These are phyloP conservation scores for Bolboschoenoplectus hybrid DNA, from an alignment of 202 grass and related monocot species.

Conservation along the genomic window DNA sequence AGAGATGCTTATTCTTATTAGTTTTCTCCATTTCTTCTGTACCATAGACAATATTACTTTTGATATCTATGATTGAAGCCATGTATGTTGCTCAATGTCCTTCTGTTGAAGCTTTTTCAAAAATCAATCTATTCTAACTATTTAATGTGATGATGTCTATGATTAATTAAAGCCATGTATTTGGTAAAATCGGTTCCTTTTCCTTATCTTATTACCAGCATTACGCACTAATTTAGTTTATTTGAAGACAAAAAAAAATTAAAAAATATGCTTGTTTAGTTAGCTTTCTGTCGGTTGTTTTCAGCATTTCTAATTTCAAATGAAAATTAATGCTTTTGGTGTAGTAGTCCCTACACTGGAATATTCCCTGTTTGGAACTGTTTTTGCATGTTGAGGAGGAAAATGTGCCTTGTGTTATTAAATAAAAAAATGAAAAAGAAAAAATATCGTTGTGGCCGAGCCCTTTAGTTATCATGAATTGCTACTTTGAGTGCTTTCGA, in stretches of 20 bases:
- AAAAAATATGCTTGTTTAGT: background rate
- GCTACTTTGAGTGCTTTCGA: background rate
- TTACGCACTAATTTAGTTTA: background rate
- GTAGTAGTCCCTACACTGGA: background rate
- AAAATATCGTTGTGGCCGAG: background rate
- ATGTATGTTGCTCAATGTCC: background rate
- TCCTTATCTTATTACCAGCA: no score
- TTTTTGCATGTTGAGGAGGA: background rate
- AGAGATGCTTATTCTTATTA: constrained; percentile 26
- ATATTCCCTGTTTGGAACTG: background rate
- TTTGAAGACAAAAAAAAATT: background rate
- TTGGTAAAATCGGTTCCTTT: background rate
- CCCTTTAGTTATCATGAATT: background rate
- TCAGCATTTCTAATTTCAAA: background rate
- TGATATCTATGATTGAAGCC: background rate
- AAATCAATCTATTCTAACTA: constrained; percentile 1
- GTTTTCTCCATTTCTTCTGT: constrained; percentile 4
- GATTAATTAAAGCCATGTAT: background rate
- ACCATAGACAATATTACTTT: constrained; percentile 19
- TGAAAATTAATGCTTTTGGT: background rate
- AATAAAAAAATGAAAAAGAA: background rate
- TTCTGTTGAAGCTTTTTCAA: background rate
- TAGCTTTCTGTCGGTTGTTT: background rate
- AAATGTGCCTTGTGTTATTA: background rate
- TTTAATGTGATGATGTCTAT: no score